phyloP scores from a whole-genome alignment of 2,329 filamentous ascomycete genomes.

The Aspergillus ibericus region DNA sequence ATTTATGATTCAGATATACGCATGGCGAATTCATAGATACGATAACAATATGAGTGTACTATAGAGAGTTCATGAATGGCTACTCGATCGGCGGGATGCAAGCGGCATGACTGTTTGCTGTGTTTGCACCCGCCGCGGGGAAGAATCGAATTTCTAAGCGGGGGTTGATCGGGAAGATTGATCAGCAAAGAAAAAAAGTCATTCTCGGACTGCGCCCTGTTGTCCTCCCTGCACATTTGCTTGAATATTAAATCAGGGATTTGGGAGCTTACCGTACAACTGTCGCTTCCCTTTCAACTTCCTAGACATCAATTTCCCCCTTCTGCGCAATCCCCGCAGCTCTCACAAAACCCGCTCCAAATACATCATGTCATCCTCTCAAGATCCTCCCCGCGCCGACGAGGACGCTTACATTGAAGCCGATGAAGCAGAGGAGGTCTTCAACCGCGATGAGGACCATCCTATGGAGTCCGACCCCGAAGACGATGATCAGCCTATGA shows the following conservation, averaged over 20 bases:
- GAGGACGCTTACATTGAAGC: conserved; percentile 72
- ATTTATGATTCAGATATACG: neutral
- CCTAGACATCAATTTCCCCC: neutral
- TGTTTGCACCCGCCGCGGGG: conserved; percentile 26
- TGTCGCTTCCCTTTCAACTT: neutral
- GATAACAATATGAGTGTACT: neutral
- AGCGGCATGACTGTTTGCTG: conserved; percentile 20
- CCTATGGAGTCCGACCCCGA: conserved; percentile 76
- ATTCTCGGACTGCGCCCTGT: neutral
- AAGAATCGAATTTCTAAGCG: conserved; percentile 32
- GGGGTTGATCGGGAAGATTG: conserved; percentile 15
- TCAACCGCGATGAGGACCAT: conserved; percentile 66
- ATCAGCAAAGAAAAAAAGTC: conserved; percentile 11
- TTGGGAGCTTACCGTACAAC: neutral
- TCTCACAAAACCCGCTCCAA: neutral
- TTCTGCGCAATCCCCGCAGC: neutral
- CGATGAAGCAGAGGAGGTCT: conserved; percentile 76
- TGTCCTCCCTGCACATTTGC: neutral
- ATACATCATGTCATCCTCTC: conserved; percentile 34
- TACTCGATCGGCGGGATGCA: too few relatives aligned
- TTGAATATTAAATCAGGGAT: neutral
- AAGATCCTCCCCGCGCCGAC: conserved; percentile 49
- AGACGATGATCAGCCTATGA: conserved; percentile 55
- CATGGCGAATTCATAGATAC: neutral
- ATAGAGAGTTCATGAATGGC: neutral